A percentile compares a stretch with the other conserved stretches of the same genome.
These are phyloP conservation scores for Ichthyophthirius multifiliis DNA, from an alignment of 169 alveolate genomes.

Conservation along the genomic window DNA sequence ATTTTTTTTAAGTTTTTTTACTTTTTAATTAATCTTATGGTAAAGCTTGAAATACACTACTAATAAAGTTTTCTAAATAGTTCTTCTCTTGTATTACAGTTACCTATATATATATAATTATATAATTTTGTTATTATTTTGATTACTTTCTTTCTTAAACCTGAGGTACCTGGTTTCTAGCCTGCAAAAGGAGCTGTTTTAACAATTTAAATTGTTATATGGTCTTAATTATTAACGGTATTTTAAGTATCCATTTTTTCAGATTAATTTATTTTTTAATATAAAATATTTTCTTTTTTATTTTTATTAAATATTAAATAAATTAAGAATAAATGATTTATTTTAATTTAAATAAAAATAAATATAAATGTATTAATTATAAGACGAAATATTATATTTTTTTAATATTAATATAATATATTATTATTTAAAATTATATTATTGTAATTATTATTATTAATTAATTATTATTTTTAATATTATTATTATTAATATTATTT, in stretches of 20 bases:
- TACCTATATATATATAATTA: conserved; percentile 7
- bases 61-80: conserved; percentile 85
- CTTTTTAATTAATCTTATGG: conserved; percentile 75
- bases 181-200: conserved; percentile 81
- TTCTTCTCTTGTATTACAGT: conserved; percentile 71
- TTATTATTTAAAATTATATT: too few species aligned
- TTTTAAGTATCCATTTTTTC: conserved; percentile 5
- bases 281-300: too few species aligned
- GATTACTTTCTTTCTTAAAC: conserved; percentile 86
- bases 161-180: conserved; percentile 91
- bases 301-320: too few species aligned
- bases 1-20: conserved; percentile 5
- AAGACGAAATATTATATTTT: too few species aligned
- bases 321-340: too few species aligned
- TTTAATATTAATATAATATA: too few species aligned
- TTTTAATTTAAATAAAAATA: too few species aligned
- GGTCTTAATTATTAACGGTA: neutral
- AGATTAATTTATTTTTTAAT: too few species aligned
- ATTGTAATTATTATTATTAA: too few species aligned
- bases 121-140: neutral
- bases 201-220: neutral
- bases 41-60: conserved; percentile 76
- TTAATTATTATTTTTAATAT: too few species aligned
- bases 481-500: too few species aligned
- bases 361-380: too few species aligned